Evolutionary conservation across 176 grass and related monocot species (phyloP), one percentile per base, ranked within the genome.

Genomic region (Oryza meyeriana): DNA sequence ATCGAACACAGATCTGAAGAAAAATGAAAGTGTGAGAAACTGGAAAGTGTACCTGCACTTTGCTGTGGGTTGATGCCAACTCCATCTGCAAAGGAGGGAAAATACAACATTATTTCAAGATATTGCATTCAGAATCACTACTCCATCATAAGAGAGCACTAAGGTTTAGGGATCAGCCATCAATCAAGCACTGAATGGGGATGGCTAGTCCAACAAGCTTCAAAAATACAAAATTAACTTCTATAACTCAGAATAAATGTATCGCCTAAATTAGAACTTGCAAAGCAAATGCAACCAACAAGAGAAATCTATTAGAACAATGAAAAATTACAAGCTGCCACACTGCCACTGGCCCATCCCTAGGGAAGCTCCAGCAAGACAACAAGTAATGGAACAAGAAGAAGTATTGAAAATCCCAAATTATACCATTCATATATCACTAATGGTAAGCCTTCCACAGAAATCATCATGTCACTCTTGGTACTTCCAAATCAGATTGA

Each of bases 21-120:
- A 74, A 70, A 64, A 55, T 45, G 32, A 38, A 31, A 52, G 11
- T 22, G 14, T 12, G 8, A 34, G 32, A 59, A 50, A 84, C 4
- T 1, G 10, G 17, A 68, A 69, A 71, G 18, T 9, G 5, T 92
- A 98, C 96, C 96, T 84, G 96, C 96, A 88, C 96, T 98, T 91
- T 98, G 96, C 74, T 98, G 96, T 33, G 93, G 96, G 72, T 98
- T 95, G 80, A 98, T 95, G 40, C 96, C 93, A 68, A 98, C 93
- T 64, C 96, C 96, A 95, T 99, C 96, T 99, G 93, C 77, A 93
- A 61, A 68, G 3, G 32, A 28, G 0, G 12, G 0, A 17, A 17
- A 59, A 65, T 1, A 13, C 3, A 61, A 50, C 0, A 31, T 48
- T 61, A 74, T 27, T 78, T 31, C 6, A 67, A 45, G 0, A 80